A percentile compares a stretch with the other conserved stretches of the same genome.
phyloP scores from a whole-genome alignment of 257 asterid genomes.

The Mentha longifolia region DNA sequence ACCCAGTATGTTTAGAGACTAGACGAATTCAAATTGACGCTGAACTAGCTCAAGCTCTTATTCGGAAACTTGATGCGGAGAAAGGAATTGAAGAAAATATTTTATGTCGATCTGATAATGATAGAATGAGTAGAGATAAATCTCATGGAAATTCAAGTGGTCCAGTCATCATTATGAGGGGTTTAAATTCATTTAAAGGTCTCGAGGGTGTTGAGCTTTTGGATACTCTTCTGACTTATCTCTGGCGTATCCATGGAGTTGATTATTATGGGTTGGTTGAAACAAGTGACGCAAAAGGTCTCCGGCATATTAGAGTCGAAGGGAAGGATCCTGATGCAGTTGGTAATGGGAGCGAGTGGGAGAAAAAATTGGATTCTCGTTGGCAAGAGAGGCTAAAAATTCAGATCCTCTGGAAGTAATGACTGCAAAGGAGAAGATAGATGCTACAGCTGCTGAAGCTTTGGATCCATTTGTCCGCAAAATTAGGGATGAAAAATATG shows the following conservation, averaged over 20 bases:
- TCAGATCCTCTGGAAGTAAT: constrained; percentile 88
- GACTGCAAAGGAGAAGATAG: constrained; percentile 95
- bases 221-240: constrained; percentile 89
- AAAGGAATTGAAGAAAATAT: constrained; percentile 90
- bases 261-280: constrained; percentile 91
- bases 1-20: constrained; percentile 79
- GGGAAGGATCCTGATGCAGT: constrained; percentile 58
- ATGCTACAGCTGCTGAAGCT: constrained; percentile 84
- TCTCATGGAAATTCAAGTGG: constrained; percentile 87
- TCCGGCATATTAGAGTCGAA: constrained; percentile 80
- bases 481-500: constrained; percentile 98
- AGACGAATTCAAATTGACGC: constrained; percentile 75
- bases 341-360: constrained; percentile 79
- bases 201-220: constrained; percentile 94
- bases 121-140: constrained; percentile 80
- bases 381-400: constrained; percentile 94
- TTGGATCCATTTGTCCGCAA: constrained; percentile 92
- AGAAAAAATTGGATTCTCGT: constrained; percentile 69
- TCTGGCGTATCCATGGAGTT: constrained; percentile 98
- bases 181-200: constrained; percentile 78
- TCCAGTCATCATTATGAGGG: constrained; percentile 84
- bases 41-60: constrained; percentile 83
- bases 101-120: constrained; percentile 75
- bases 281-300: constrained; percentile 86
- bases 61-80: constrained; percentile 81